Evolutionary conservation across 139 green algal genomes (phyloP).

Genomic region (Gonium pectorale): DNA sequence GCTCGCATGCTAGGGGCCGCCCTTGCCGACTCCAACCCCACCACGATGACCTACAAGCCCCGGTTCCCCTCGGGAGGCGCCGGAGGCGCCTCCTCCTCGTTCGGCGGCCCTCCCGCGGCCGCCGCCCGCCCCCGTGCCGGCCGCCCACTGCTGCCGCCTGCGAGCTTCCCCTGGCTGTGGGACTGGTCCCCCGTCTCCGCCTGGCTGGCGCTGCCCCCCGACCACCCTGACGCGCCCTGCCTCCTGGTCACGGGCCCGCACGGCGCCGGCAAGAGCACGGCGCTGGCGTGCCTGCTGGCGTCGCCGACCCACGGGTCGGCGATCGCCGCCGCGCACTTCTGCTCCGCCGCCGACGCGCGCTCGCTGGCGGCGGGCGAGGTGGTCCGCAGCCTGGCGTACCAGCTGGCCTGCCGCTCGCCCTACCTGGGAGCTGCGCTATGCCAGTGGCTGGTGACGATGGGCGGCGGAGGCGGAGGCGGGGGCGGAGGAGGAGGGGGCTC

Average conservation of each 20-base stretch:
- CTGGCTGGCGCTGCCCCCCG: slow-evolving; percentile 19
- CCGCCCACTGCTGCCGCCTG: neutral
- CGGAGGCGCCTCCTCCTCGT: neutral
- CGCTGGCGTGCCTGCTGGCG: neutral
- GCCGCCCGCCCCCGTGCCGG: neutral
- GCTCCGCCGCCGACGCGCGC: slow-evolving; percentile 1
- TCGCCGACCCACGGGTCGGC: neutral
- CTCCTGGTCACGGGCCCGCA: slow-evolving; percentile 5
- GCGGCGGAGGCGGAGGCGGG: neutral
- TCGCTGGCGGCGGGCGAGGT: slow-evolving; percentile 14
- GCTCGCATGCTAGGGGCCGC: slow-evolving; percentile 4
- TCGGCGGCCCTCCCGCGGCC: neutral
- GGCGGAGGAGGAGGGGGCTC: neutral
- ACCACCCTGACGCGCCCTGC: neutral
- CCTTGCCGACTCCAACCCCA: neutral
- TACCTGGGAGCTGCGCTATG: slow-evolving; percentile 7
- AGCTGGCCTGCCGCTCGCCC: slow-evolving; percentile 12
- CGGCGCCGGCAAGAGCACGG: slow-evolving; percentile 21
- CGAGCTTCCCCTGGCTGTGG: slow-evolving; percentile 29
- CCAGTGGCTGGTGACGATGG: slow-evolving; percentile 10
- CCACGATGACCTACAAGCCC: neutral
- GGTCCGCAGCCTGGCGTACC: slow-evolving; percentile 30
- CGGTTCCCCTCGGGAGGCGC: neutral
- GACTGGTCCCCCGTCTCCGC: slow-evolving; percentile 7
- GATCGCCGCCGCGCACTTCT: slow-evolving; percentile 13